phyloP scores from a whole-genome alignment of 2,329 filamentous ascomycete genomes.

The Trichoderma oligosporum region DNA sequence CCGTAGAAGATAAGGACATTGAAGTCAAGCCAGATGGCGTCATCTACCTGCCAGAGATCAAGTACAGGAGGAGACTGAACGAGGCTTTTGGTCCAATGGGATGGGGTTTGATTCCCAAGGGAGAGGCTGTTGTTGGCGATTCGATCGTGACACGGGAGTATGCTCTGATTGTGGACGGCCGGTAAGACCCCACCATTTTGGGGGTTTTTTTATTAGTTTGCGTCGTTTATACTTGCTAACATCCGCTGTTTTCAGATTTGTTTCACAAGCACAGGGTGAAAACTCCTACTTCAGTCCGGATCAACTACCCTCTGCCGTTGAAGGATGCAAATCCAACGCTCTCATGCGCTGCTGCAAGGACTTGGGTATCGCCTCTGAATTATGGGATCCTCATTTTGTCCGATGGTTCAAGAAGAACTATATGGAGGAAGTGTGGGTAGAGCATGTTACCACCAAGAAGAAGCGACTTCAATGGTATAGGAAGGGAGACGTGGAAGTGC shows the following conservation, averaged over 20 bases:
- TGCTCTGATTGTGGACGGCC: slow-evolving; percentile 79
- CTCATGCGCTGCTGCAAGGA: slow-evolving; percentile 99
- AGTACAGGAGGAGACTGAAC: slow-evolving; percentile 89
- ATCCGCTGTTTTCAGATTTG: slow-evolving; percentile 56
- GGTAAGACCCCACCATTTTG: slow-evolving; percentile 51
- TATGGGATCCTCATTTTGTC: slow-evolving; percentile 95
- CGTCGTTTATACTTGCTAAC: not conserved
- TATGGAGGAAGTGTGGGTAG: slow-evolving; percentile 80
- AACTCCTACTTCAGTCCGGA: slow-evolving; percentile 90
- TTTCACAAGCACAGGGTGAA: slow-evolving; percentile 89
- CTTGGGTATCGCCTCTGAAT: slow-evolving; percentile 85
- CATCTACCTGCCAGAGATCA: slow-evolving; percentile 95
- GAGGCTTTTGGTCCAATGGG: slow-evolving; percentile 88
- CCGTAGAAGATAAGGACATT: slow-evolving; percentile 69
- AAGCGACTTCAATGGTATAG: slow-evolving; percentile 81
- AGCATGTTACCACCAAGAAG: slow-evolving; percentile 83
- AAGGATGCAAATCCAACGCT: slow-evolving; percentile 96
- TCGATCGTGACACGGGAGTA: slow-evolving; percentile 86
- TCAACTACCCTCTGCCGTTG: slow-evolving; percentile 86
- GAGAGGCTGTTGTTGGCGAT: slow-evolving; percentile 79
- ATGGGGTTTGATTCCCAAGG: slow-evolving; percentile 88
- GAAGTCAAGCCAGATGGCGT: slow-evolving; percentile 98
- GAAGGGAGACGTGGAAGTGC: slow-evolving; percentile 70
- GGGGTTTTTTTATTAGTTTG: not conserved
- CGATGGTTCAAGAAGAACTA: slow-evolving; percentile 72